These are phyloP conservation scores for Persicaria maculosa DNA, from an alignment of 148 eudicot genomes.

Conservation along the genomic window DNA sequence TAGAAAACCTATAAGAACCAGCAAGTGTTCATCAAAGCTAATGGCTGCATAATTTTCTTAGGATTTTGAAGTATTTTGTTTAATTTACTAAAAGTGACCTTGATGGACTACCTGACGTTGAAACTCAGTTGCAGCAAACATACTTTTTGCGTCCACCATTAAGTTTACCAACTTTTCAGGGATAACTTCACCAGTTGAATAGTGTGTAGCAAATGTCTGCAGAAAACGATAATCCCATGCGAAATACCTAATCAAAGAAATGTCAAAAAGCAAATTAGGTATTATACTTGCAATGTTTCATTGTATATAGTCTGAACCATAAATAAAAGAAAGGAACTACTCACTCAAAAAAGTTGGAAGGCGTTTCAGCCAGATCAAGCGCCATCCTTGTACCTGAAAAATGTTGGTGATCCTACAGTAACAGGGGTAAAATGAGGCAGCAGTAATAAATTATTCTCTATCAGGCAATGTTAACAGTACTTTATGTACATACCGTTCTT, in stretches of 20 bases:
- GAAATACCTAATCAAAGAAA: constrained; percentile 48
- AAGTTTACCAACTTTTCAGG: constrained; percentile 74
- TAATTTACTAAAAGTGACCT: background rate
- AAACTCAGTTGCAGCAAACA: constrained; percentile 95
- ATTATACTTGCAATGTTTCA: background rate
- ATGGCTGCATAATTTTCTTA: background rate
- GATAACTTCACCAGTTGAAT: constrained; percentile 82
- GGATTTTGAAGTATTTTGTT: background rate
- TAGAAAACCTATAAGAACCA: constrained; percentile 58
- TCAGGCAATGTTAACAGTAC: constrained; percentile 3
- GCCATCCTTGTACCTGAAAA: constrained; percentile 94
- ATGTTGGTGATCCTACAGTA: constrained; percentile 84
- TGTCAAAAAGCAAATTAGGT: background rate
- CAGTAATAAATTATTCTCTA: background rate
- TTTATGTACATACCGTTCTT: constrained; percentile 54
- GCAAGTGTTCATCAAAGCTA: constrained; percentile 2
- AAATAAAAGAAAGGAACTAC: constrained; percentile 20
- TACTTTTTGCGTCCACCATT: constrained; percentile 57
- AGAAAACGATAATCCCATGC: constrained; percentile 93
- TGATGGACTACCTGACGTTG: constrained; percentile 65
- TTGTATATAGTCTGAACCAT: background rate
- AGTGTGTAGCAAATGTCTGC: constrained; percentile 78
- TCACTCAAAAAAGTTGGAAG: constrained; percentile 94
- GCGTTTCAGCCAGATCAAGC: constrained; percentile 96
- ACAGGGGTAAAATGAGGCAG: constrained; percentile 8